phyloP scores from a whole-genome alignment of 1,284 basidiomycete genomes.

The Ceratobasidium theobromae region DNA sequence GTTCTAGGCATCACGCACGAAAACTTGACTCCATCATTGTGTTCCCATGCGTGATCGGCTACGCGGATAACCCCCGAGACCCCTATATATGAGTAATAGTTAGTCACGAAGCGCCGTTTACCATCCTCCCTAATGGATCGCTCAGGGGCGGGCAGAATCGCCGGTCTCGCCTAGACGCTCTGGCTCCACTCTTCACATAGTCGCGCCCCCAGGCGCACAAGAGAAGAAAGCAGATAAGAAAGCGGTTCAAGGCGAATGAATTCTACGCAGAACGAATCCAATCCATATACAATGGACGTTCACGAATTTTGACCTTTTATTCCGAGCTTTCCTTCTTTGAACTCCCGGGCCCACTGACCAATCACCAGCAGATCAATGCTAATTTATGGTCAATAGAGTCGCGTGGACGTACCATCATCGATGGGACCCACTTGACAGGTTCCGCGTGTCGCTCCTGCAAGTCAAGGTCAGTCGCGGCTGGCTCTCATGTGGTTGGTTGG shows the following conservation, averaged over 20 bases:
- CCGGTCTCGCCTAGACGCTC: not conserved
- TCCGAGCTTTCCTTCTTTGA: constrained; percentile 34
- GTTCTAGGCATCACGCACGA: too few relatives aligned
- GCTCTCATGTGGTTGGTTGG: not conserved
- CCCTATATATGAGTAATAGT: not conserved
- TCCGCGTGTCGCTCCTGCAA: constrained; percentile 32
- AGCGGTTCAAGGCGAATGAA: not conserved
- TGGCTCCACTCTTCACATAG: not conserved
- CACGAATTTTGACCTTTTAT: constrained; percentile 17
- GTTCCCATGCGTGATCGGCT: not conserved
- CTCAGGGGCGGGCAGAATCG: not conserved
- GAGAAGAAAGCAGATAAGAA: not conserved
- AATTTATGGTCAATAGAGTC: not conserved
- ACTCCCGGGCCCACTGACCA: constrained; percentile 35
- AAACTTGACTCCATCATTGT: not conserved
- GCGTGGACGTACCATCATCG: constrained; percentile 31
- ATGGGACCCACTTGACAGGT: constrained; percentile 36
- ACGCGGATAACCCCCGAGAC: not conserved
- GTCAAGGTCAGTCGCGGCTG: not conserved
- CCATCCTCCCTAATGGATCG: not conserved
- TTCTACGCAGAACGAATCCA: not conserved
- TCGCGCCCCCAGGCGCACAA: not conserved
- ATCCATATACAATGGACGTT: too few relatives aligned
- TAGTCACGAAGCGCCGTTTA: not conserved
- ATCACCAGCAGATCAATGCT: not conserved